Percentiles rank a stretch among this genome's conserved stretches.
These are phyloP conservation scores for Byssochlamys sp. DNA, from an alignment of 2,329 filamentous ascomycete species.

Conservation along the genomic window DNA sequence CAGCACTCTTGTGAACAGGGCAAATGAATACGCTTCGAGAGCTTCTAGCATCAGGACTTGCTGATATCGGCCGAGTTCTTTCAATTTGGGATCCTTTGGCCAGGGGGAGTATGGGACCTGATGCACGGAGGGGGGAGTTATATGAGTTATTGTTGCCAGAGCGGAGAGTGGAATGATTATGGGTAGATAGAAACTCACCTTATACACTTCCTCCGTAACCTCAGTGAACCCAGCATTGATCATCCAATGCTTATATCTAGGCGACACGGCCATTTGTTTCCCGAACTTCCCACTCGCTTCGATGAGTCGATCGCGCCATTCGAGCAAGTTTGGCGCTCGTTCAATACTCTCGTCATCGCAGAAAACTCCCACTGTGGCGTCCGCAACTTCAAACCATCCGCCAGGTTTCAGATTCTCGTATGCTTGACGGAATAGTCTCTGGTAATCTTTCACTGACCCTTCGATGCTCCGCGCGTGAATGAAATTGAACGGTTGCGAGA, in stretches of 20 bases:
- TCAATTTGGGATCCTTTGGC: slow-evolving; percentile 39
- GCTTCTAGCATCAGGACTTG: slow-evolving; percentile 13
- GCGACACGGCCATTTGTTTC: slow-evolving; percentile 12
- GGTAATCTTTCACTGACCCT: slow-evolving; percentile 15
- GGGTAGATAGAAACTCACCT: slow-evolving; percentile 5
- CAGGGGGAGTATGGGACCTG: slow-evolving; percentile 13
- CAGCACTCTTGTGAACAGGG: slow-evolving; percentile 20
- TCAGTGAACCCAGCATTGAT: slow-evolving; percentile 19
- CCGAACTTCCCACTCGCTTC: slow-evolving; percentile 13
- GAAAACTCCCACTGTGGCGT: slow-evolving; percentile 7
- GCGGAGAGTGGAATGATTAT: too few species aligned
- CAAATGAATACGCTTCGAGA: slow-evolving; percentile 15
- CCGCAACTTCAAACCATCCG: slow-evolving; percentile 14
- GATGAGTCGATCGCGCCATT: slow-evolving; percentile 12
- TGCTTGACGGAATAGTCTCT: slow-evolving; percentile 10
- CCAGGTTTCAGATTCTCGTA: slow-evolving; percentile 12
- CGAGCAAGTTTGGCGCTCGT: slow-evolving; percentile 4
- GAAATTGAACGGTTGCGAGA: slow-evolving; percentile 14
- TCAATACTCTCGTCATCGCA: slow-evolving; percentile 10
- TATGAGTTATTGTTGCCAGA: not conserved
- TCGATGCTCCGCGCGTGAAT: slow-evolving; percentile 17
- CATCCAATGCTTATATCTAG: slow-evolving; percentile 11
- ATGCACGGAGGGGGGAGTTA: not conserved
- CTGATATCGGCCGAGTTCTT: slow-evolving; percentile 36
- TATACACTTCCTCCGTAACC: slow-evolving; percentile 14